Evolutionary conservation across 1,139 yeast species (phyloP).

Genomic region (Kazachstania sp.): DNA sequence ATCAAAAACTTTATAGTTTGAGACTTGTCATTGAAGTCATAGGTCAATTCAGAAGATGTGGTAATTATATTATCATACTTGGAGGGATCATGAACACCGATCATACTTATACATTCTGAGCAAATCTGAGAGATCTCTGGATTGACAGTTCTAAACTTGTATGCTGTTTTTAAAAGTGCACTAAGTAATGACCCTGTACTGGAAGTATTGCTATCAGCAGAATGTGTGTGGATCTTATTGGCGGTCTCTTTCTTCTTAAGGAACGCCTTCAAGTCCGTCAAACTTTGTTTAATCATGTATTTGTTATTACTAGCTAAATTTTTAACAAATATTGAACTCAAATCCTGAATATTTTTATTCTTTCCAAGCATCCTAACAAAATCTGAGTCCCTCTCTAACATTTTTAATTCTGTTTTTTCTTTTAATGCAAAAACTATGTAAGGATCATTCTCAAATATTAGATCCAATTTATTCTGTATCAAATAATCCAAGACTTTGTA

Average conservation of each 20-base stretch:
- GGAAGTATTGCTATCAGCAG: constrained; percentile 9
- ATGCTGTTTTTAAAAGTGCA: constrained; percentile 51
- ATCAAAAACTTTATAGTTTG: constrained; percentile 62
- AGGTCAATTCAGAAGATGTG: constrained; percentile 36
- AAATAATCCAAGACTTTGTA: constrained; percentile 68
- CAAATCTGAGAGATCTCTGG: constrained; percentile 48
- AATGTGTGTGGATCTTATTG: constrained; percentile 10
- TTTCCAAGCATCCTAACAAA: constrained; percentile 31
- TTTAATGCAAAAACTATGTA: constrained; percentile 26
- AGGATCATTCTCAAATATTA: constrained; percentile 33
- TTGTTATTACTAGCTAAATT: constrained; percentile 40
- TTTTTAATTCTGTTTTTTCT: constrained; percentile 18
- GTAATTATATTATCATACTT: constrained; percentile 35
- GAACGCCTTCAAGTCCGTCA: constrained; percentile 54
- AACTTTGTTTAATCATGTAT: constrained; percentile 70
- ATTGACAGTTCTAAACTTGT: constrained; percentile 45
- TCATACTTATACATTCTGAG: constrained; percentile 60
- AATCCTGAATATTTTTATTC: constrained; percentile 18
- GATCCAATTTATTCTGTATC: constrained; percentile 48
- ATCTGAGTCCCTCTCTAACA: constrained; percentile 36
- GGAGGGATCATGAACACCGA: constrained; percentile 74
- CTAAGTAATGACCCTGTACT: constrained; percentile 38
- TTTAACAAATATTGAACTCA: constrained; percentile 25
- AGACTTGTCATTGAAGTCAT: constrained; percentile 50
- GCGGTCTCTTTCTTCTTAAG: constrained; percentile 33